These are phyloP conservation scores for Phytophthora parvispora DNA, from an alignment of 352 stramenopile genomes.

Conservation along the genomic window DNA sequence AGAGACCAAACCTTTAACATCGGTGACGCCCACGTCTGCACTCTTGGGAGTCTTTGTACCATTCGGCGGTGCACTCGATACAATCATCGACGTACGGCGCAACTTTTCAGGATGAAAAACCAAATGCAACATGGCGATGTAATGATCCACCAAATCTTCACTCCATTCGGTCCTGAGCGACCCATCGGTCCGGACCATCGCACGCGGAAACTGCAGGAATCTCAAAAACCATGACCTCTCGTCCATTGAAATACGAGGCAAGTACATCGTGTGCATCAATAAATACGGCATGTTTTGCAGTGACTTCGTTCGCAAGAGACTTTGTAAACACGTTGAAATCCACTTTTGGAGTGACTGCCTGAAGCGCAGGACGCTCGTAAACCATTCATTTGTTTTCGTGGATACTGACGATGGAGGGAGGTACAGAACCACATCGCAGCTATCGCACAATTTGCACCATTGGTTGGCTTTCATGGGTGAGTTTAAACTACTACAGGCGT, in stretches of 20 bases:
- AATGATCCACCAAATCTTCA: conserved; percentile 87
- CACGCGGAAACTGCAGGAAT: conserved; percentile 86
- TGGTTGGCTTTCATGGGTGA: conserved; percentile 71
- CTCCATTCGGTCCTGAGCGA: conserved; percentile 75
- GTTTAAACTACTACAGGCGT: conserved; percentile 79
- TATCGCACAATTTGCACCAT: conserved; percentile 81
- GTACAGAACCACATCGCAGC: conserved; percentile 82
- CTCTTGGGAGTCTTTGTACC: conserved; percentile 35
- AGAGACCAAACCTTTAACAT: conserved; percentile 57
- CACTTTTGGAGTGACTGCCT: conserved; percentile 85
- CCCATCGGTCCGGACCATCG: conserved; percentile 65
- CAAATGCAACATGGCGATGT: conserved; percentile 88
- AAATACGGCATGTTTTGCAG: conserved; percentile 87
- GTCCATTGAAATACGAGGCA: conserved; percentile 81
- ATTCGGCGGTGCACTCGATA: conserved; percentile 67
- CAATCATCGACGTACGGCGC: conserved; percentile 71
- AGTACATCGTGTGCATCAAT: conserved; percentile 89
- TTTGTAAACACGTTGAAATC: conserved; percentile 78
- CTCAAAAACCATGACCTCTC: conserved; percentile 84
- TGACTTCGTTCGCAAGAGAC: conserved; percentile 66
- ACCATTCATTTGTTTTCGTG: conserved; percentile 86
- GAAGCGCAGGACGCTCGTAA: conserved; percentile 77
- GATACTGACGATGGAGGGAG: conserved; percentile 82
- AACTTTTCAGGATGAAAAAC: conserved; percentile 90
- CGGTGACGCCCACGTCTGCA: conserved; percentile 23